These are phyloP conservation scores for Trypanosoma caninum DNA, from an alignment of 208 protist species.

Conservation along the genomic window DNA sequence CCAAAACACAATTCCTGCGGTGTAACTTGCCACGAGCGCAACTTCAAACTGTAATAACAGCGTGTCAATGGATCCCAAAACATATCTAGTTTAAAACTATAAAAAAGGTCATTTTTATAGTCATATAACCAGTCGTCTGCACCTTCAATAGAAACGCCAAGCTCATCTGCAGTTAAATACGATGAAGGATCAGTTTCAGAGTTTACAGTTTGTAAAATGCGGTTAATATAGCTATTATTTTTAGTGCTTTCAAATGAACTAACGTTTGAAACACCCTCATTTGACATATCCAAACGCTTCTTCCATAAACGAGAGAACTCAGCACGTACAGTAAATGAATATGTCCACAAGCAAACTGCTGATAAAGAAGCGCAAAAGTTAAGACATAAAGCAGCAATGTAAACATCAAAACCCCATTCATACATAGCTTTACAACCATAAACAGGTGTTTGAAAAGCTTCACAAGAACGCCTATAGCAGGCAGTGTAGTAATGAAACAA, in stretches of 20 bases:
- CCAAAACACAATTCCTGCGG: constrained; percentile 33
- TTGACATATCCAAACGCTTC: background rate
- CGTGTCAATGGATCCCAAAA: constrained; percentile 78
- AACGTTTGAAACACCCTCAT: constrained; percentile 9
- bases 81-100: constrained; percentile 62
- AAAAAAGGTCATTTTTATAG: constrained; percentile 79
- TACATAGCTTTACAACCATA: constrained; percentile 29
- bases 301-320: constrained; percentile 26
- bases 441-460: constrained; percentile 13
- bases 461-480: constrained; percentile 45
- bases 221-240: constrained; percentile 7
- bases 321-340: constrained; percentile 38
- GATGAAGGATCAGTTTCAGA: constrained; percentile 26
- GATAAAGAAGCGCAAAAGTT: constrained; percentile 39
- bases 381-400: constrained; percentile 46
- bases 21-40: constrained; percentile 69
- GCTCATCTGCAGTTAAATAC: constrained; percentile 68
- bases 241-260: constrained; percentile 12
- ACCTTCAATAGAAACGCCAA: constrained; percentile 63
- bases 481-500: constrained; percentile 51
- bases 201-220: constrained; percentile 25
- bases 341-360: constrained; percentile 56
- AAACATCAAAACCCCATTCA: constrained; percentile 55
- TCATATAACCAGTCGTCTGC: constrained; percentile 84
- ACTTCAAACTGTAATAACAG: constrained; percentile 66